Evolutionary conservation across 495 filamentous ascomycete genomes (phyloP).

Genomic region (Hyaloscypha hepaticicola): DNA sequence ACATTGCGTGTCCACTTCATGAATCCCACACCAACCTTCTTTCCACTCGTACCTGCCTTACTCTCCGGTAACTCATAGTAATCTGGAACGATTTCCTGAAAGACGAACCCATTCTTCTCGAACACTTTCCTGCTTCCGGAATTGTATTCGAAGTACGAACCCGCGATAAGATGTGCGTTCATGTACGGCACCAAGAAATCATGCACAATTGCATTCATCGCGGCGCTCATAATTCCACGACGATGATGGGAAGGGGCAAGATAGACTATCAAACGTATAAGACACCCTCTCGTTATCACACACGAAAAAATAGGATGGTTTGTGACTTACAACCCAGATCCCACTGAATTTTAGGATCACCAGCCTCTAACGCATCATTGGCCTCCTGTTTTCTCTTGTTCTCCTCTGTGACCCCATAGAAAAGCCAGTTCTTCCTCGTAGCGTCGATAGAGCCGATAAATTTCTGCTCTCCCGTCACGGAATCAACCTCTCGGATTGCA

Average conservation of each 20-base stretch:
- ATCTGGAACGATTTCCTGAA: neutral
- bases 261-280: neutral
- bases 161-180: neutral
- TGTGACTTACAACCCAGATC: slow-evolving; percentile 7
- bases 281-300: neutral
- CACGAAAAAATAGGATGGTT: neutral
- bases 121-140: slow-evolving; percentile 7
- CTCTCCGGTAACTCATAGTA: slow-evolving; percentile 2
- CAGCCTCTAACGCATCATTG: neutral
- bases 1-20: slow-evolving; percentile 1
- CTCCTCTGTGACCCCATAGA: neutral
- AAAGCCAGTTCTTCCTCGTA: neutral
- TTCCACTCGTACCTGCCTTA: slow-evolving; percentile 8
- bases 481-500: neutral
- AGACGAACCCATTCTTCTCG: slow-evolving; percentile 13
- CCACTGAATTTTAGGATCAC: slow-evolving; percentile 10
- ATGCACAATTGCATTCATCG: neutral
- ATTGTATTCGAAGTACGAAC: neutral
- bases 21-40: slow-evolving; percentile 10
- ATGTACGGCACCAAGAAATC: slow-evolving; percentile 10
- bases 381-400: neutral
- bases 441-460: neutral
- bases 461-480: neutral
- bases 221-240: slow-evolving; percentile 9
- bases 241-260: slow-evolving; percentile 7